Conservation (phyloP, 805 yeast genomes). For the Saturnispora silvae region DNA sequence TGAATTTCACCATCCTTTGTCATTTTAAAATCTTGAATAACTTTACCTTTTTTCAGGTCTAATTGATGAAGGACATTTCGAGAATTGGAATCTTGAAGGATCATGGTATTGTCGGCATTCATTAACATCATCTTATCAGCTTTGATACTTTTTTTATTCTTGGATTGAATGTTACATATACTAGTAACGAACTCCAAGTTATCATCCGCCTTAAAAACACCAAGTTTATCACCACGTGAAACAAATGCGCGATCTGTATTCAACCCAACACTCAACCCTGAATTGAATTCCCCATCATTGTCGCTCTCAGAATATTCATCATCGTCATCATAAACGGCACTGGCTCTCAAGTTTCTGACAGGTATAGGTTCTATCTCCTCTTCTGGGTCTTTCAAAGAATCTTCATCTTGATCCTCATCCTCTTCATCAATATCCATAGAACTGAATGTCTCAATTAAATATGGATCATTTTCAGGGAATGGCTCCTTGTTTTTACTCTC, state of each 20-base stretch:
- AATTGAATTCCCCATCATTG: slow-evolving; percentile 34
- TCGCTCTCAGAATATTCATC: no score
- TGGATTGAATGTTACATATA: slow-evolving; percentile 46
- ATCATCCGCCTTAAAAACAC: slow-evolving; percentile 60
- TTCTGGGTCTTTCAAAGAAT: slow-evolving; percentile 25
- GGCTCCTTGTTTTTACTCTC: slow-evolving; percentile 42
- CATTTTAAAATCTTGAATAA: slow-evolving; percentile 80
- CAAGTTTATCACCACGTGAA: slow-evolving; percentile 67
- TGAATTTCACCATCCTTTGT: slow-evolving; percentile 24
- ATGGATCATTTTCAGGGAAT: slow-evolving; percentile 40
- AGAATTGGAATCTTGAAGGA: slow-evolving; percentile 46
- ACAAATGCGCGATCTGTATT: slow-evolving; percentile 67
- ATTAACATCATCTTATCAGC: slow-evolving; percentile 71
- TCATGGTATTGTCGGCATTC: slow-evolving; percentile 56
- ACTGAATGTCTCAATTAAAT: slow-evolving; percentile 40
- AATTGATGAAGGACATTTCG: slow-evolving; percentile 46
- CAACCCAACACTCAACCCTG: slow-evolving; percentile 60
- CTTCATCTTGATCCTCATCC: no score
- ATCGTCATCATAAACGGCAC: slow-evolving; percentile 4
- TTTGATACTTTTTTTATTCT: slow-evolving; percentile 34
- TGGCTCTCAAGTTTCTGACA: slow-evolving; percentile 21
- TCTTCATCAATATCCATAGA: slow-evolving; percentile 28
- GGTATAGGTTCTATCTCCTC: slow-evolving; percentile 18
- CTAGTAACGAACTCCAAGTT: slow-evolving; percentile 57
- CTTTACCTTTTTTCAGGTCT: slow-evolving; percentile 71